Conservation (phyloP, 2,329 filamentous ascomycete genomes). For the Fusarium veterinarium region DNA sequence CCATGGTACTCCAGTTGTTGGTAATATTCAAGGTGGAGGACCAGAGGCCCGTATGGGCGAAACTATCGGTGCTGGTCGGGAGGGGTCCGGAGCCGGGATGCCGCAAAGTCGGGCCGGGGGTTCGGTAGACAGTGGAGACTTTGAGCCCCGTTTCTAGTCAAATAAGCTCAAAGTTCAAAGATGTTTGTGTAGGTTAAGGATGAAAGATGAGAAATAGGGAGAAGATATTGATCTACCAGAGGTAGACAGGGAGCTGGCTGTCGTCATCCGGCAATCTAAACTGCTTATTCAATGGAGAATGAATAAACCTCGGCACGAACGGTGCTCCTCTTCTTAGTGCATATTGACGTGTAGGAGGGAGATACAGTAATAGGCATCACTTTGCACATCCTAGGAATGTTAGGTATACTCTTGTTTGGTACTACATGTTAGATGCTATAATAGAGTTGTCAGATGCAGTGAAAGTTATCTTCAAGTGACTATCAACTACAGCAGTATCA, state of each 20-base stretch:
- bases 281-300: not conserved
- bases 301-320: constrained; percentile 40
- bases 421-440: not conserved
- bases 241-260: not conserved
- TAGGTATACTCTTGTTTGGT: no score
- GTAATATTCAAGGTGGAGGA: not conserved
- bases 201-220: not conserved
- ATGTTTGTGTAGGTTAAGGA: not conserved
- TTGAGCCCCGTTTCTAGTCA: not conserved
- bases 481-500: not conserved
- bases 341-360: not conserved
- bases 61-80: constrained; percentile 1
- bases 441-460: not conserved
- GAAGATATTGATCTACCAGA: not conserved
- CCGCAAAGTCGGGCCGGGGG: constrained; percentile 21
- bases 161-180: not conserved
- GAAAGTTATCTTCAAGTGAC: not conserved
- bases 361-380: not conserved
- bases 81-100: constrained; percentile 32
- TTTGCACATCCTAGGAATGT: not conserved
- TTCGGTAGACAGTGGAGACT: constrained; percentile 10
- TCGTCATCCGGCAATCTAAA: constrained; percentile 22
- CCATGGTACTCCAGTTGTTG: constrained; percentile 59
- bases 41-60: not conserved
- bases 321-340: constrained; percentile 9